phyloP scores from a whole-genome alignment of 768 basidiomycete species.

The Lentinula boryana region DNA sequence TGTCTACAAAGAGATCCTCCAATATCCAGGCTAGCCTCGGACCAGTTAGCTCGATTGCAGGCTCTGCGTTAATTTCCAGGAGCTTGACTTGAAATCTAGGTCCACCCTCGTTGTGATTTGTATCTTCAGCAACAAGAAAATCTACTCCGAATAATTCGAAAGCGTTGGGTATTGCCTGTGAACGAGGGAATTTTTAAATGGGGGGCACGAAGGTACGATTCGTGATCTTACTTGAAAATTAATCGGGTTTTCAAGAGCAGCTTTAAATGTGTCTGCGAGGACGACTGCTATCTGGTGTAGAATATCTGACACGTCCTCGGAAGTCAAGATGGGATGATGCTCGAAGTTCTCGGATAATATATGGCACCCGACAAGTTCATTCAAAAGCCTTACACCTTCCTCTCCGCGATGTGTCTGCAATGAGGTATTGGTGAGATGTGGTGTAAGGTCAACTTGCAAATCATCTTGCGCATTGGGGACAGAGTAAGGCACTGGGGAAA shows the following conservation, averaged over 20 bases:
- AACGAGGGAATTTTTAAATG: neutral
- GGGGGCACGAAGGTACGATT: neutral
- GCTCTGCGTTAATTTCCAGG: constrained; percentile 91
- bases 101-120: constrained; percentile 5
- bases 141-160: constrained; percentile 97
- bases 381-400: constrained; percentile 67
- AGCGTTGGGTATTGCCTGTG: constrained; percentile 78
- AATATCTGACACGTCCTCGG: constrained; percentile 36
- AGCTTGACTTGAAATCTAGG: constrained; percentile 56
- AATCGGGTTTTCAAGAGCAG: constrained; percentile 74
- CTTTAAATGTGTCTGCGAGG: constrained; percentile 78
- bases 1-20: constrained; percentile 71
- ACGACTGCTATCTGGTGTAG: constrained; percentile 56
- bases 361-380: constrained; percentile 68
- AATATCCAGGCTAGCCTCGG: constrained; percentile 75
- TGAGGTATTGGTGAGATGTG: constrained; percentile 92
- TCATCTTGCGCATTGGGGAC: constrained; percentile 30
- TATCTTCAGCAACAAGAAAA: constrained; percentile 64
- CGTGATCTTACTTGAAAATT: constrained; percentile 67
- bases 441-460: constrained; percentile 39
- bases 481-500: constrained; percentile 70
- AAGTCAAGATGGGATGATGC: constrained; percentile 17
- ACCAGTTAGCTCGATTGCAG: constrained; percentile 93
- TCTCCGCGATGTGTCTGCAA: constrained; percentile 68
- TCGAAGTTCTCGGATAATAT: constrained; percentile 32